Conservation (phyloP, 2,329 filamentous ascomycete genomes). For the Exserohilum turcica region DNA sequence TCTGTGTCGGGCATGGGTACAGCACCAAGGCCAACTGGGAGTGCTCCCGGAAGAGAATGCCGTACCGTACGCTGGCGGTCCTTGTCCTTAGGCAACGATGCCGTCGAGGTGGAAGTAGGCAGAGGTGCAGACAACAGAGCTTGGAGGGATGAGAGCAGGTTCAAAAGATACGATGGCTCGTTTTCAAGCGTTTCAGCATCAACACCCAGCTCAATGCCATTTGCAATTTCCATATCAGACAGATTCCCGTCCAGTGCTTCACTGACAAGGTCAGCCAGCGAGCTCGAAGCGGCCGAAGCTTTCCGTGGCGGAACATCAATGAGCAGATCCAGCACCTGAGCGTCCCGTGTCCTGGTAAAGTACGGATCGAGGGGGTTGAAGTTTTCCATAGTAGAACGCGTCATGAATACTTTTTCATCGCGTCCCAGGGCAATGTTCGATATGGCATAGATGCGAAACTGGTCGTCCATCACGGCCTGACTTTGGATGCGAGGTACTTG, state of each 20-base stretch:
- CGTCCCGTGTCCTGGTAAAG: constrained; percentile 78
- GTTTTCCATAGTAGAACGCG: constrained; percentile 69
- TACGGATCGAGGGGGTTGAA: constrained; percentile 80
- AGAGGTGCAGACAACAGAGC: constrained; percentile 38
- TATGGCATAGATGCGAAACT: constrained; percentile 77
- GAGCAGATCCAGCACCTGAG: constrained; percentile 73
- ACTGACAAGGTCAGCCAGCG: constrained; percentile 30
- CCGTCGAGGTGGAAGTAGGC: constrained; percentile 19
- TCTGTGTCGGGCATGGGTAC: constrained; percentile 70
- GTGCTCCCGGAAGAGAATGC: constrained; percentile 53
- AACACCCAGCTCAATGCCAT: constrained; percentile 32
- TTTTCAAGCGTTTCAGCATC: constrained; percentile 31
- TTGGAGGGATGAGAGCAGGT: constrained; percentile 45
- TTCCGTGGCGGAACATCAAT: constrained; percentile 57
- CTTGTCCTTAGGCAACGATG: constrained; percentile 9
- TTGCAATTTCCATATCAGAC: constrained; percentile 27
- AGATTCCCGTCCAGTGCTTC: constrained; percentile 34
- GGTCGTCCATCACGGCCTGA: constrained; percentile 39
- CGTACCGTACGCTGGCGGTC: constrained; percentile 26
- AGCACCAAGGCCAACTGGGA: constrained; percentile 66
- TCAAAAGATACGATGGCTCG: constrained; percentile 40
- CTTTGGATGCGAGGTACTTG: constrained; percentile 46
- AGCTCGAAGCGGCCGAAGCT: constrained; percentile 19
- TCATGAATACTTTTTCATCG: constrained; percentile 84
- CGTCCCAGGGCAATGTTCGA: constrained; percentile 81